Evolutionary conservation across 768 basidiomycete species (phyloP), one percentile per base, ranked within the genome.

Genomic region (Lentinula edodes): DNA sequence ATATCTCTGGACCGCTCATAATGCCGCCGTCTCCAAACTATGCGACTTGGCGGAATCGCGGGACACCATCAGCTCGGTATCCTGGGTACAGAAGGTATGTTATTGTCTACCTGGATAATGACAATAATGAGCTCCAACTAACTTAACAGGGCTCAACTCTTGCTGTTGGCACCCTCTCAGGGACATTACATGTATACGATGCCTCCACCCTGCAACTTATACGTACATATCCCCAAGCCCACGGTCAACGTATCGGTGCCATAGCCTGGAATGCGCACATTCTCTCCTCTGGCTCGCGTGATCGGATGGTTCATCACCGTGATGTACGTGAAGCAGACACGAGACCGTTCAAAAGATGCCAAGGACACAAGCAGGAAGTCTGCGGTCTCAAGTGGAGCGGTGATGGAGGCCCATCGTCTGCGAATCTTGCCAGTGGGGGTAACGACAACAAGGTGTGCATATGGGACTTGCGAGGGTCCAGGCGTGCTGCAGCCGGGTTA

Each of bases 381-480:
- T 99, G 96, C 71, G 96, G 96, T 3, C 75, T 99, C 48, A 89
- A 91, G 61, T 99, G 95, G 96, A 94, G 89, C 68, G 78, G 81
- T 12, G 78, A 80, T 32, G 74, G 69, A 0, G 79, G 78, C 0
- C 69, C 73, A 0, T 70, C 65, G 0, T 68, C 72, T 0, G 87
- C 87, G 7, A 80, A 80, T 35, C 82, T 99, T 4, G 96, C 96
- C 3, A 93, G 90, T 65, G 96, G 96, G 2, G 96, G 96, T 0
- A 99, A 99, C 71, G 96, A 99, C 74, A 99, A 99, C 76, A 98
- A 98, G 76, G 91, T 99, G 16, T 94, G 93, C 67, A 94, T 99
- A 58, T 99, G 95, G 93, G 95, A 98, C 70, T 75, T 93, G 59
- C 81, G 91, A 60, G 90, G 89, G 8, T 83, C 84, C 6, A 78